Evolutionary conservation across 2,329 filamentous ascomycete genomes (phyloP), one percentile per base, ranked within the genome.

Genomic region (Cercospora berteroae): DNA sequence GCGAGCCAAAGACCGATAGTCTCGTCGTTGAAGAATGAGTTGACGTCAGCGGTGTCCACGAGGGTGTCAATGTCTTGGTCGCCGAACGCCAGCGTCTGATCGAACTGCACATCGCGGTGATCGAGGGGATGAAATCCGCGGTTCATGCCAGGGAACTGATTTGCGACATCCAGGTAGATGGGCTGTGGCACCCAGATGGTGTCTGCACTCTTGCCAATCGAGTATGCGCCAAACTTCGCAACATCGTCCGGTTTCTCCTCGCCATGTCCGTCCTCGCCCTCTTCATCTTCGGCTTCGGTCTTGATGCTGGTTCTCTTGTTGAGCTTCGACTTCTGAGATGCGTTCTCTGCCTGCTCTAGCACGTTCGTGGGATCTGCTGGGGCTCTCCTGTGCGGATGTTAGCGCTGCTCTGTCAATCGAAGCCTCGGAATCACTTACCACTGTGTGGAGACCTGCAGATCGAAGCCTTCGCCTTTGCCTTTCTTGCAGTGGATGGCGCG

Each of bases 401-500:
- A 63, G 50, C 23, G 50, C n/a, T 18, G 31, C 12, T 8, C 4
- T 25, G 12, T 10, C 10, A 10, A 23, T 18, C n/a, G 3, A n/a
- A 31, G 25, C 25, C 55, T 13, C 29, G 25, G 4, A 9, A 29
- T 50, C 27, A 66, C 72, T 66, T 66, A 74, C 74, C 73, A 75
- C 16, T 42, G 55, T 3, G 66, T 64, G 13, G 66, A 64, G 33
- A 76, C 69, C 2, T 48, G 57, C 12, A 76, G 63, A 33, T 69
- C 55, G 64, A 70, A 71, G 27, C 59, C 29, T 39, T 70, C 64
- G 29, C 48, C 31, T 25, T 39, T 63, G 20, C 66, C 70, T 4
- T 56, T 59, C 42, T 71, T 70, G 56, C 67, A 63, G 63, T 75
- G 73, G n/a, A 73, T 66, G 5, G 70, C 67, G 29, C 70, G 68